Evolutionary conservation across 2,329 filamentous ascomycete genomes (phyloP).

Genomic region (Diplodia seriata): DNA sequence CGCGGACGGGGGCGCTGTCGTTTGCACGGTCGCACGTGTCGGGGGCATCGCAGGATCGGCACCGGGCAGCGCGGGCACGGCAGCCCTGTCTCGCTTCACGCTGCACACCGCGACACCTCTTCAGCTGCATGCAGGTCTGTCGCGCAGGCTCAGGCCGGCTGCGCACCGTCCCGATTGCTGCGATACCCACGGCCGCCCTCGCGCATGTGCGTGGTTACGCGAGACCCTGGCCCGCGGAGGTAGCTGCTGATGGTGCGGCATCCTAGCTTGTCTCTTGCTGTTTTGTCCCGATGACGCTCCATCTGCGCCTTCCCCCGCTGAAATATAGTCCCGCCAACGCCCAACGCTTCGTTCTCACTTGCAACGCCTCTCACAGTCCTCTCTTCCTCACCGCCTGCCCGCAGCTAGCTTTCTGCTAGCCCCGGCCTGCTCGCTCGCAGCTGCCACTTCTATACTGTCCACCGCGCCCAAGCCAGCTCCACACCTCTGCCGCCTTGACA

Average conservation of each 20-base stretch:
- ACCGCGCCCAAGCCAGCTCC: background rate
- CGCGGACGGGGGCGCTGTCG: slow-evolving; percentile 2
- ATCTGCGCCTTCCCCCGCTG: slow-evolving; percentile 28
- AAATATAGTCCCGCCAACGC: slow-evolving; percentile 20
- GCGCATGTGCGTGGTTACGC: slow-evolving; percentile 8
- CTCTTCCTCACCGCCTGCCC: slow-evolving; percentile 7
- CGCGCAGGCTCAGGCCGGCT: slow-evolving; percentile 16
- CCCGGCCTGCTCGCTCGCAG: slow-evolving; percentile 14
- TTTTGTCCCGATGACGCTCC: slow-evolving; percentile 29
- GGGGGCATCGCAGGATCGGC: slow-evolving; percentile 21
- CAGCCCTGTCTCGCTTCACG: slow-evolving; percentile 22
- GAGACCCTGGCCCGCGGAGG: slow-evolving; percentile 22
- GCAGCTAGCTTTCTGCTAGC: slow-evolving; percentile 6
- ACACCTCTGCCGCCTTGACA: background rate
- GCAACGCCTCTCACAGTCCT: background rate
- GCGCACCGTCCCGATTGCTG: slow-evolving; percentile 17
- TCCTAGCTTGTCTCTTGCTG: slow-evolving; percentile 10
- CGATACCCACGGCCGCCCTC: background rate
- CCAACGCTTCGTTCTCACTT: background rate
- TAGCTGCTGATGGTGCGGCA: slow-evolving; percentile 16
- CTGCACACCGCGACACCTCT: slow-evolving; percentile 26
- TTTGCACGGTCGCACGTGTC: slow-evolving; percentile 18
- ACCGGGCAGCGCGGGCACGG: slow-evolving; percentile 16
- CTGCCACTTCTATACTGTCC: background rate
- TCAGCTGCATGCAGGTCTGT: slow-evolving; percentile 26